These are phyloP conservation scores for Dipteronia sinensis DNA, from an alignment of 345 rosid species.

Conservation along the genomic window DNA sequence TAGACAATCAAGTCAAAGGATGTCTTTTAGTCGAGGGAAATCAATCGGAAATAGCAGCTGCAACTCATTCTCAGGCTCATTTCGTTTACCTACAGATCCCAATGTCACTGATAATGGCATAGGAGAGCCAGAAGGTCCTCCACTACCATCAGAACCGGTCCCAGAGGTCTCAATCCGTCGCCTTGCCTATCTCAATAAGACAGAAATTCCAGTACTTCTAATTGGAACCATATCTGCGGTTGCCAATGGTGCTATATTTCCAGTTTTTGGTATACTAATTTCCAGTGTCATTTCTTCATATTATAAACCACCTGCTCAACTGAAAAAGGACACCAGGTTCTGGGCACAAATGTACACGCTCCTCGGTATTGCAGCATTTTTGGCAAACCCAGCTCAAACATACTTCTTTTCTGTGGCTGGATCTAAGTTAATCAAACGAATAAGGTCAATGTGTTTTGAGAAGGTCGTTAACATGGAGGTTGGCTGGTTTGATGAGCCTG, in stretches of 20 bases:
- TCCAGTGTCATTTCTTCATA: constrained; percentile 56
- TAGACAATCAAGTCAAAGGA: constrained; percentile 44
- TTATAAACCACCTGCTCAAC: constrained; percentile 57
- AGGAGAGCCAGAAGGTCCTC: constrained; percentile 20
- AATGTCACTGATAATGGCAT: no score
- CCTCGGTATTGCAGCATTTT: constrained; percentile 60
- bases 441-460: constrained; percentile 74
- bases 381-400: constrained; percentile 48
- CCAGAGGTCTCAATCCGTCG: constrained; percentile 56
- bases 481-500: constrained; percentile 77
- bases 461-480: constrained; percentile 85
- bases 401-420: constrained; percentile 75
- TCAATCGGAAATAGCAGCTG: constrained; percentile 59
- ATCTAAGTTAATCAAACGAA: constrained; percentile 53
- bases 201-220: constrained; percentile 68
- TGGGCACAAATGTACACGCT: constrained; percentile 63
- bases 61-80: constrained; percentile 33
- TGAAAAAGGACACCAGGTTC: constrained; percentile 62
- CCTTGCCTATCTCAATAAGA: constrained; percentile 73
- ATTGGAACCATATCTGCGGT: constrained; percentile 58
- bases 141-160: constrained; percentile 24
- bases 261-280: constrained; percentile 55
- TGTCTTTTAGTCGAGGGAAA: constrained; percentile 54
- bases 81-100: no score
- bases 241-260: constrained; percentile 59